Conservation (phyloP, 768 basidiomycete species). For the Trametes gibbosa region DNA sequence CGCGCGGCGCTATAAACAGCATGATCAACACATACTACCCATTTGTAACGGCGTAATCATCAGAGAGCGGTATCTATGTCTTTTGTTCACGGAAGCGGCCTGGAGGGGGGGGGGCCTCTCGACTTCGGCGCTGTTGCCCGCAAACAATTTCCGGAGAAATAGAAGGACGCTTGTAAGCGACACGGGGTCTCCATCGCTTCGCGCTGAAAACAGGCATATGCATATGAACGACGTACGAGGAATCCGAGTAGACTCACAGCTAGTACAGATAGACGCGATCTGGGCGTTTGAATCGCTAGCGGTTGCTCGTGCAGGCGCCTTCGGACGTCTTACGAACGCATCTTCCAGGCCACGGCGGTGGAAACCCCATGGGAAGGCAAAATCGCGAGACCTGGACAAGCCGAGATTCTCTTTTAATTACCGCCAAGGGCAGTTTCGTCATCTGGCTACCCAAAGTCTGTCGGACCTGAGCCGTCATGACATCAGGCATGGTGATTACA, state of each 20-base stretch:
- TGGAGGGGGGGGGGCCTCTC: too few relatives aligned
- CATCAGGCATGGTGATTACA: not conserved
- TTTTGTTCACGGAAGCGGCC: too few relatives aligned
- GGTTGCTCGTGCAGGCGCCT: not conserved
- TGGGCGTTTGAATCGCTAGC: not conserved
- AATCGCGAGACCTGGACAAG: not conserved
- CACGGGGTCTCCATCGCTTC: not conserved
- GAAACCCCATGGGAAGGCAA: not conserved
- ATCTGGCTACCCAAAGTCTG: not conserved
- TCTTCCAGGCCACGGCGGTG: not conserved
- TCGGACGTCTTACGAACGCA: not conserved
- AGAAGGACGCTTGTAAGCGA: too few relatives aligned
- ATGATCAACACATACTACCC: too few relatives aligned
- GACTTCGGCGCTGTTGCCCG: not conserved
- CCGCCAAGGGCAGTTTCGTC: not conserved
- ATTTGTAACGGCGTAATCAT: too few relatives aligned
- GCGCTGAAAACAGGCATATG: not conserved
- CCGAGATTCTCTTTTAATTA: not conserved
- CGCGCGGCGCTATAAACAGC: too few relatives aligned
- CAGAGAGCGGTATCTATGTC: too few relatives aligned
- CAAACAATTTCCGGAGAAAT: not conserved
- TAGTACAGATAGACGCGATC: not conserved
- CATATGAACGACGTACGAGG: not conserved
- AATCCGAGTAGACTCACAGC: not conserved
- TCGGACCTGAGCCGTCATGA: not conserved